Conservation (phyloP, 305 asterid species). For the Solanum hybrid region DNA sequence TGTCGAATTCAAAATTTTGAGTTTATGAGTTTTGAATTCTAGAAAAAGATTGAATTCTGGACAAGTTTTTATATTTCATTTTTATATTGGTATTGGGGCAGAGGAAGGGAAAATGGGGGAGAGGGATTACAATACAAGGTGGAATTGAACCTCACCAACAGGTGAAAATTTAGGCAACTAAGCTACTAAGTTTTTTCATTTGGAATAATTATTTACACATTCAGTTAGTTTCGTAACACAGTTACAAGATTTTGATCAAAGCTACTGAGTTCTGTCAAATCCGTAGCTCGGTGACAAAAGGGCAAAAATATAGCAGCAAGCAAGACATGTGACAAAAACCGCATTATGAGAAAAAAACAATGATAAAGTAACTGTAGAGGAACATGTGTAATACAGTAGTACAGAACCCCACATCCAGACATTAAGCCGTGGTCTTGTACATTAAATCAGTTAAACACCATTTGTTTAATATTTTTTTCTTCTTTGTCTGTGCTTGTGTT, state of each 20-base stretch:
- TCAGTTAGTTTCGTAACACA: neutral
- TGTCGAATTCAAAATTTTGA: neutral
- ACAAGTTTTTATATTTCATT: neutral
- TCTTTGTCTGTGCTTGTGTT: neutral
- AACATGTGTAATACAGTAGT: constrained; percentile 4
- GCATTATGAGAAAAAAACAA: neutral
- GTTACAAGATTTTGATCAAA: neutral
- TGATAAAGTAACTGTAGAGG: neutral
- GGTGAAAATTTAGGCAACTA: neutral
- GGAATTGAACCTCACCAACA: neutral
- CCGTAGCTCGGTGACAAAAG: neutral
- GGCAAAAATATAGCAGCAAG: neutral
- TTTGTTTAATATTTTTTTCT: neutral
- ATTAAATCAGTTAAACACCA: neutral
- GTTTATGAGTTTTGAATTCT: neutral
- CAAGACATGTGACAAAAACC: constrained; percentile 7
- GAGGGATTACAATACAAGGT: neutral
- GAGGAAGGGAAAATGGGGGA: neutral
- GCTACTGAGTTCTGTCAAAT: neutral
- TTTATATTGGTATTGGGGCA: neutral
- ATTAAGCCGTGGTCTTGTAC: neutral
- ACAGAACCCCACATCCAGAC: constrained; percentile 3
- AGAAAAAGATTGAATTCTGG: neutral
- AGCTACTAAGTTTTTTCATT: neutral
- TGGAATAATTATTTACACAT: neutral